These are phyloP conservation scores for Cryphonectria carpinicola DNA, from an alignment of 2,329 filamentous ascomycete species.

Conservation along the genomic window DNA sequence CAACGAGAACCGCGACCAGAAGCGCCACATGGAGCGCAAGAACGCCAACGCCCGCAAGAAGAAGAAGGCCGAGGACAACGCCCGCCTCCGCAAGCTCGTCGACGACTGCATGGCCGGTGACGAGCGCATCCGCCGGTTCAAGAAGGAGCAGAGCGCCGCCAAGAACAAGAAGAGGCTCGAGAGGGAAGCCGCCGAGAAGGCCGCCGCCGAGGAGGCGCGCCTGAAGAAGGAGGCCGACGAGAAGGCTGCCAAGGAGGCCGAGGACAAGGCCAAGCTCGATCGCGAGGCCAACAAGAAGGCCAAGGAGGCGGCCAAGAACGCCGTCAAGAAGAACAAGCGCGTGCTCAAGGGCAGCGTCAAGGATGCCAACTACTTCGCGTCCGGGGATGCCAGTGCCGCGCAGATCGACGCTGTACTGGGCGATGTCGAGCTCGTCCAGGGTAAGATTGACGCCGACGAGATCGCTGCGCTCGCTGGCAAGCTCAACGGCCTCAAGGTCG, in stretches of 20 bases:
- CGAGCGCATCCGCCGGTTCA: constrained; percentile 97
- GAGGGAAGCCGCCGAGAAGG: constrained; percentile 89
- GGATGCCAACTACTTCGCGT: constrained; percentile 94
- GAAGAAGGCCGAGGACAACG: constrained; percentile 98
- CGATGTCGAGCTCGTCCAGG: constrained; percentile 85
- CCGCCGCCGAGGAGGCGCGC: constrained; percentile 81
- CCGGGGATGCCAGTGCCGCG: constrained; percentile 71
- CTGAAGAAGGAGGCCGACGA: constrained; percentile 85
- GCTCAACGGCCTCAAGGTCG: constrained; percentile 78
- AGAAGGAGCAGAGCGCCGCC: constrained; percentile 84
- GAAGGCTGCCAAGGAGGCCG: constrained; percentile 78
- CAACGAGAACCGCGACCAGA: constrained; percentile 98
- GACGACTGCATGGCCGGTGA: constrained; percentile 84
- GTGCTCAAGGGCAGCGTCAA: constrained; percentile 92
- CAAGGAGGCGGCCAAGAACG: constrained; percentile 98
- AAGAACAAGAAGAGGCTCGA: constrained; percentile 96
- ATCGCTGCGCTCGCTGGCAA: constrained; percentile 81
- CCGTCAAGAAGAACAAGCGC: constrained; percentile 99
- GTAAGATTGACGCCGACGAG: constrained; percentile 89
- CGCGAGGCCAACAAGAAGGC: constrained; percentile 90
- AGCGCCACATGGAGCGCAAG: constrained; percentile 97
- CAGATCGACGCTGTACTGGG: constrained; percentile 82
- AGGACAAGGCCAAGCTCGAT: constrained; percentile 82
- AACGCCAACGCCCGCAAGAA: constrained; percentile 97
- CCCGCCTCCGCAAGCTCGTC: constrained; percentile 85